Conservation (phyloP, 768 basidiomycete species). For the Serendipita indica region DNA sequence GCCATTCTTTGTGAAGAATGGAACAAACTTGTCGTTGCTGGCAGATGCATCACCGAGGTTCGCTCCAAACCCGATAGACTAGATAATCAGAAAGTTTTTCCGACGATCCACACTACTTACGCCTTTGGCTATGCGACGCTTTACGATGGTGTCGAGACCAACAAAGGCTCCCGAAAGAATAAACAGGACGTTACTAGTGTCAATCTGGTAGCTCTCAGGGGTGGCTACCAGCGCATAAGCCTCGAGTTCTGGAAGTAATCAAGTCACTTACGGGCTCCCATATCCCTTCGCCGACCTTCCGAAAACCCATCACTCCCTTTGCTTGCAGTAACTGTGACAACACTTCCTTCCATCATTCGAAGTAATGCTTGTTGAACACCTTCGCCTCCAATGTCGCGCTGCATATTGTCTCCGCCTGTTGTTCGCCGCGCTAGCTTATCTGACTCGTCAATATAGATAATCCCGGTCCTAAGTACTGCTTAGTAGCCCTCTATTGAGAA, state of each 20-base stretch:
- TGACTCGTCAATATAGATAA: constrained; percentile 91
- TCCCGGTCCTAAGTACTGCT: constrained; percentile 52
- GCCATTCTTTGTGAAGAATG: constrained; percentile 69
- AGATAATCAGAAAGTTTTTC: background rate
- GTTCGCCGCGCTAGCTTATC: constrained; percentile 78
- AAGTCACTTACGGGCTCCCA: background rate
- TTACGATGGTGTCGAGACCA: constrained; percentile 71
- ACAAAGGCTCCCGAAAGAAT: constrained; percentile 92
- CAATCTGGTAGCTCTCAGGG: constrained; percentile 58
- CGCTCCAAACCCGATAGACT: constrained; percentile 85
- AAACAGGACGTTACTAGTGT: constrained; percentile 88
- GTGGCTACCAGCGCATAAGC: constrained; percentile 33
- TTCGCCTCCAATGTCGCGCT: constrained; percentile 82
- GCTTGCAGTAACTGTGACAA: constrained; percentile 63
- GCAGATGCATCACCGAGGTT: constrained; percentile 23
- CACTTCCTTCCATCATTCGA: constrained; percentile 87
- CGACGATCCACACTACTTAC: constrained; percentile 32
- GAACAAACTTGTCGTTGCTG: constrained; percentile 25
- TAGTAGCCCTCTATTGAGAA: background rate
- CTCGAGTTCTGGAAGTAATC: background rate
- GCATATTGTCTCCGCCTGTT: constrained; percentile 35
- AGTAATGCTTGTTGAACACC: constrained; percentile 89
- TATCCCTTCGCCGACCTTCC: background rate
- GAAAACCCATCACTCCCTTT: background rate
- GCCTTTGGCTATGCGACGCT: constrained; percentile 66